A percentile compares a stretch with the other conserved stretches of the same genome.
Evolutionary conservation across 805 yeast genomes (phyloP).

Genomic region (Nakazawaea peltata): DNA sequence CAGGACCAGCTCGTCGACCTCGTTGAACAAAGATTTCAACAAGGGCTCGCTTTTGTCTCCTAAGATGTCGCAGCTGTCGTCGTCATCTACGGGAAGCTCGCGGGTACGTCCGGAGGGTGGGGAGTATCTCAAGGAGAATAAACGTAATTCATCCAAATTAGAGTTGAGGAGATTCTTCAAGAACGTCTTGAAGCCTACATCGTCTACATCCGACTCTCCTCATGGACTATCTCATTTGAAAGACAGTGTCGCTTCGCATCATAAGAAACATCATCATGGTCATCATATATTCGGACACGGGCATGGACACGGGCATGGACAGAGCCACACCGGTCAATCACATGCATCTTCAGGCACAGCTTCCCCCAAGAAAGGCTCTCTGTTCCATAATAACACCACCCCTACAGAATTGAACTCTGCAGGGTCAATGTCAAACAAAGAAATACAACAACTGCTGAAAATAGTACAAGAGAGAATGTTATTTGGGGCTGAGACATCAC

Average conservation of each 20-base stretch:
- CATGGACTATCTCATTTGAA: constrained; percentile 12
- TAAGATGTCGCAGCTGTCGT: constrained; percentile 5
- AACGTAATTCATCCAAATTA: constrained; percentile 12
- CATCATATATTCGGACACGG: constrained; percentile 5
- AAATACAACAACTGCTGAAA: constrained; percentile 3
- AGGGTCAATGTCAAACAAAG: no score
- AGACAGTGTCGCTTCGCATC: constrained; percentile 11
- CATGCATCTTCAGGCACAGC: no score
- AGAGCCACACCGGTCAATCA: no score
- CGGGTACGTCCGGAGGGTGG: no score
- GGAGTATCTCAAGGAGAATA: no score
- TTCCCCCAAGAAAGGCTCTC: background rate
- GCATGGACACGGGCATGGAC: no score
- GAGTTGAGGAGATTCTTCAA: constrained; percentile 40
- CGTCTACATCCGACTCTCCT: constrained; percentile 2
- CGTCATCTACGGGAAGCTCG: constrained; percentile 1
- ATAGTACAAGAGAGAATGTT: constrained; percentile 19
- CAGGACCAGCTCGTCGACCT: constrained; percentile 2
- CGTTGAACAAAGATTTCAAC: constrained; percentile 3
- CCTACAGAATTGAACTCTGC: constrained; percentile 3
- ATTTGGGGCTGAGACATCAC: constrained; percentile 30
- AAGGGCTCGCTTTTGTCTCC: constrained; percentile 7
- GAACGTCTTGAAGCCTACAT: constrained; percentile 12
- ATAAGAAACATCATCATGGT: constrained; percentile 9
- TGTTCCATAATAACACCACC: background rate